Conservation (phyloP, 805 yeast species). For the Starmerella etchellsii region DNA sequence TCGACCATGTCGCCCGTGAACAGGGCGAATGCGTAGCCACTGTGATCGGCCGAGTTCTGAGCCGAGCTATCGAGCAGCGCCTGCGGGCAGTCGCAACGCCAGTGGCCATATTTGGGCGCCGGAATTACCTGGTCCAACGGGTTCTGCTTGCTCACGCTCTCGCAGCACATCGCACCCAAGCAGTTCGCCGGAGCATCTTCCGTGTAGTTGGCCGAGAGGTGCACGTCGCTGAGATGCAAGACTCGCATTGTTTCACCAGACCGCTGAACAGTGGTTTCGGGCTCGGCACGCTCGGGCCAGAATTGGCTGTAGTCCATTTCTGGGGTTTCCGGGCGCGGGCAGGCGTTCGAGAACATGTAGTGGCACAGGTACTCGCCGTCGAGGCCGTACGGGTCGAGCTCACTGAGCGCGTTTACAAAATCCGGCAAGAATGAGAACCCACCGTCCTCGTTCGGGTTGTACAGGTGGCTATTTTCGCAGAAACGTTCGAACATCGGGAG, state of each 20-base stretch:
- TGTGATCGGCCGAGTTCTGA: conserved; percentile 26
- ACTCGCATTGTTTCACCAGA: conserved; percentile 38
- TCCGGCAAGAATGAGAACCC: conserved; percentile 27
- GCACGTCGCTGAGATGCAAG: conserved; percentile 55
- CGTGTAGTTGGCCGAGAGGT: conserved; percentile 39
- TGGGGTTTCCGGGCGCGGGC: conserved; percentile 44
- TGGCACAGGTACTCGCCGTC: conserved; percentile 56
- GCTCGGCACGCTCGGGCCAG: conserved; percentile 34
- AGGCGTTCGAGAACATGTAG: conserved; percentile 35
- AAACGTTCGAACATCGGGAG: conserved; percentile 6
- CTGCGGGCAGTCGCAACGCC: conserved; percentile 56
- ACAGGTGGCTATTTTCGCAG: conserved; percentile 12
- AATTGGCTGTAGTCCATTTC: conserved; percentile 33
- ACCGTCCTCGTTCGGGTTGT: conserved; percentile 5
- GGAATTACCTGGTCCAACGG: conserved; percentile 29
- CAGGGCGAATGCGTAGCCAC: conserved; percentile 43
- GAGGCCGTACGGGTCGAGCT: conserved; percentile 39
- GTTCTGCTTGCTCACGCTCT: conserved; percentile 35
- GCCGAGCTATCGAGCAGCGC: conserved; percentile 46
- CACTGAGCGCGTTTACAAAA: conserved; percentile 38
- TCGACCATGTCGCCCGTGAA: conserved; percentile 69
- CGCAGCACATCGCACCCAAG: conserved; percentile 41
- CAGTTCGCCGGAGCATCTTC: conserved; percentile 35
- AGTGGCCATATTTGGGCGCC: conserved; percentile 50
- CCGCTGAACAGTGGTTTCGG: background rate